These are phyloP conservation scores for Saccharomyces hybrid DNA, from an alignment of 1,139 yeast species.

Conservation along the genomic window DNA sequence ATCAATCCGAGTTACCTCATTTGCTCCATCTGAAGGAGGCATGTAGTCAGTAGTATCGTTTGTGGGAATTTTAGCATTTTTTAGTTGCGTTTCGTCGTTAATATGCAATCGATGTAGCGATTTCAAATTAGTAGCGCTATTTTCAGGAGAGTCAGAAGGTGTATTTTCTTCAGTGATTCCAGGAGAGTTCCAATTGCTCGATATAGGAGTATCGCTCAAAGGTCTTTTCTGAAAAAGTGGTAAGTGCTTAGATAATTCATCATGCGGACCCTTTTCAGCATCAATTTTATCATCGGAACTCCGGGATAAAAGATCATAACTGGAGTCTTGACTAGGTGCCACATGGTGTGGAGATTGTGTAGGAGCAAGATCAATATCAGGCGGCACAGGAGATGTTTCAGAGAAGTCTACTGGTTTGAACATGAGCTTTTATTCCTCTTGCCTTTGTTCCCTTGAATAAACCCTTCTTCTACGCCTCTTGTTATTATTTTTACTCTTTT, in stretches of 20 bases:
- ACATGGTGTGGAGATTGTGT: slow-evolving; percentile 6
- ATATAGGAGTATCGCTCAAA: slow-evolving; percentile 62
- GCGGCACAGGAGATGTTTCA: slow-evolving; percentile 34
- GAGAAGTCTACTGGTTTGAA: slow-evolving; percentile 21
- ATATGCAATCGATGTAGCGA: neutral
- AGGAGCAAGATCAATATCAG: slow-evolving; percentile 21
- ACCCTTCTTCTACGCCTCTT: neutral
- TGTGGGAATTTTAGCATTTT: neutral
- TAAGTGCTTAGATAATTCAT: slow-evolving; percentile 11
- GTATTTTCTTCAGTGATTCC: slow-evolving; percentile 28
- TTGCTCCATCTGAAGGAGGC: neutral
- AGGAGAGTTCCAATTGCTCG: slow-evolving; percentile 48
- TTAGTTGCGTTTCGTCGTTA: slow-evolving; percentile 1
- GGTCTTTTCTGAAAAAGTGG: slow-evolving; percentile 66
- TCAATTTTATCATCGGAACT: slow-evolving; percentile 2
- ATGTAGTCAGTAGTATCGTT: neutral
- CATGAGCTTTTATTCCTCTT: slow-evolving; percentile 7
- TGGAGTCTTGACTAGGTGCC: slow-evolving; percentile 2
- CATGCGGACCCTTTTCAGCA: neutral
- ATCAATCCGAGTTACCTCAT: neutral
- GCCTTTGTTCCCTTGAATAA: neutral
- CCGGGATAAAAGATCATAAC: neutral
- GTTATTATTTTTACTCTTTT: neutral
- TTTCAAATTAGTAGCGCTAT: slow-evolving; percentile 4
- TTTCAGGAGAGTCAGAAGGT: slow-evolving; percentile 27